Evolutionary conservation across 2,329 filamentous ascomycete genomes (phyloP).

Genomic region (Byssoonygena ceratinophila): DNA sequence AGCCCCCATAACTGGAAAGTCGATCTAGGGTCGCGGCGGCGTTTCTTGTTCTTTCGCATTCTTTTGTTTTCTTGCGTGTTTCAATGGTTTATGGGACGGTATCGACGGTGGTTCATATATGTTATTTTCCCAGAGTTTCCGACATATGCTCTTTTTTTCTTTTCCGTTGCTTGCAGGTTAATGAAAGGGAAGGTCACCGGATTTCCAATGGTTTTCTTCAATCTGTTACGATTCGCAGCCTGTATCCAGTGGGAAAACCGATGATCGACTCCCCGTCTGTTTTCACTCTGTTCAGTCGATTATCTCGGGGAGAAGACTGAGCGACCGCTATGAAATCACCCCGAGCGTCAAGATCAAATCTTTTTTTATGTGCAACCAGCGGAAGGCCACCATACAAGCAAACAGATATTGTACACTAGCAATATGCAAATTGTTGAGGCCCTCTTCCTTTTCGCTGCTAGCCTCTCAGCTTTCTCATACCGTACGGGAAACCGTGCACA

Average conservation of each 20-base stretch:
- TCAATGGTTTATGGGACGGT: slow-evolving; percentile 13
- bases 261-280: neutral
- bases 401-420: slow-evolving; percentile 7
- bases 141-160: neutral
- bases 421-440: slow-evolving; percentile 2
- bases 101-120: slow-evolving; percentile 14
- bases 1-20: slow-evolving; percentile 5
- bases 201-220: slow-evolving; percentile 11
- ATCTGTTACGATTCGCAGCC: slow-evolving; percentile 8
- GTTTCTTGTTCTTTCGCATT: slow-evolving; percentile 11
- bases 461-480: neutral
- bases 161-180: slow-evolving; percentile 3
- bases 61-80: slow-evolving; percentile 6
- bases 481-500: neutral
- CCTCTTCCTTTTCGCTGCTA: neutral
- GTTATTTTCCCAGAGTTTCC: slow-evolving; percentile 1
- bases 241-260: neutral
- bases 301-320: neutral
- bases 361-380: slow-evolving; percentile 1
- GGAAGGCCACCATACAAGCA: neutral
- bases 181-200: slow-evolving; percentile 6
- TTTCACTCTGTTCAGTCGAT: neutral
- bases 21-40: slow-evolving; percentile 6
- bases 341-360: neutral
- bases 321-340: neutral